Evolutionary conservation across 176 grass and related monocot species (phyloP).

Genomic region (Musa itinerans): DNA sequence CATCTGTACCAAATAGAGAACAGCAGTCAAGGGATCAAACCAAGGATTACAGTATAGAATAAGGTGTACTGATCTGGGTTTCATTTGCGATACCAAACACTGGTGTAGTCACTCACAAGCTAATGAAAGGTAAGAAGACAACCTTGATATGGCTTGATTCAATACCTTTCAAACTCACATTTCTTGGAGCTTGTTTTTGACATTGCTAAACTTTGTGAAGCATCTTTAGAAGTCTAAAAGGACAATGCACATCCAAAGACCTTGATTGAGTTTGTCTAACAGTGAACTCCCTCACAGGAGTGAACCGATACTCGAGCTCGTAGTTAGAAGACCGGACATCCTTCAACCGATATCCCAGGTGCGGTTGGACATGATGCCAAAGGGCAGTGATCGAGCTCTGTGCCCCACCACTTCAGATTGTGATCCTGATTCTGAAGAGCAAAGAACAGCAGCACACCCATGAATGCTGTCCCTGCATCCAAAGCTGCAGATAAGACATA

Average conservation of each 20-base stretch:
- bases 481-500: slow-evolving; percentile 94
- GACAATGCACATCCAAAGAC: neutral
- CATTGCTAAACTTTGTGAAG: neutral
- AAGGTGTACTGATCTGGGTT: neutral
- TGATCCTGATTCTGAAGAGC: slow-evolving; percentile 80
- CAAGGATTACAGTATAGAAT: neutral
- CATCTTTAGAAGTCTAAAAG: neutral
- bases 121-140: neutral
- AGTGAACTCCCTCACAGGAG: neutral
- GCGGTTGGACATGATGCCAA: slow-evolving; percentile 84
- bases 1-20: neutral
- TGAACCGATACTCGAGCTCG: no score
- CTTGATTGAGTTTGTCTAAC: neutral
- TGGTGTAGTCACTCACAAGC: neutral
- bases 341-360: slow-evolving; percentile 71
- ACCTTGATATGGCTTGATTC: neutral
- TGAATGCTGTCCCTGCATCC: slow-evolving; percentile 93
- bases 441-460: slow-evolving; percentile 98
- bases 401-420: slow-evolving; percentile 93
- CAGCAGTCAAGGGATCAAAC: neutral
- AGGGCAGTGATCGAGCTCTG: slow-evolving; percentile 88
- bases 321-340: slow-evolving; percentile 81
- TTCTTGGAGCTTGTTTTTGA: neutral
- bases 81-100: neutral
- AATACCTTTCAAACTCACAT: neutral